phyloP scores from a whole-genome alignment of 176 grass and related monocot species.

The Bonia amplexicaulis region DNA sequence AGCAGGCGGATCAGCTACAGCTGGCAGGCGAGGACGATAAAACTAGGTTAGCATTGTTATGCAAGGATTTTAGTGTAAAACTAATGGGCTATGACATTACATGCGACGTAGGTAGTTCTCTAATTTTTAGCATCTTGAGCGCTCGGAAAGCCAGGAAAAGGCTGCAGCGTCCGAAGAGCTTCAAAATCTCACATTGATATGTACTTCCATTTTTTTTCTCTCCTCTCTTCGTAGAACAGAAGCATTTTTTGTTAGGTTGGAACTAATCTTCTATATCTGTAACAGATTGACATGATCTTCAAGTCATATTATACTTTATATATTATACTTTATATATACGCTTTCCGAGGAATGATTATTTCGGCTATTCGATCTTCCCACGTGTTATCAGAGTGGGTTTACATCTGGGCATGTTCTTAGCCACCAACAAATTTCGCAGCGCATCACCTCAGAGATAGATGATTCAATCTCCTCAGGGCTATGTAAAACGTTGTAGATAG shows the following conservation, averaged over 20 bases:
- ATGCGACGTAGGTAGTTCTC: constrained; percentile 33
- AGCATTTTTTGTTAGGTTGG: neutral
- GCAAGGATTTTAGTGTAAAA: constrained; percentile 57
- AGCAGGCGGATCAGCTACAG: constrained; percentile 53
- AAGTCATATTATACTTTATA: no score
- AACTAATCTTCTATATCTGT: neutral
- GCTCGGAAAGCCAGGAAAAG: constrained; percentile 44
- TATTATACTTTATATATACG: no score
- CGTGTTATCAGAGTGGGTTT: no score
- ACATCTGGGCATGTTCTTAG: no score
- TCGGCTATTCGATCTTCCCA: no score
- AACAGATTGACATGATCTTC: no score
- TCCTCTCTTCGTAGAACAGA: neutral
- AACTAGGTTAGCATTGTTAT: constrained; percentile 50
- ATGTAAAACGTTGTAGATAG: no score
- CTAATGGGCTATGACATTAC: constrained; percentile 66
- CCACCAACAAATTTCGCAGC: no score
- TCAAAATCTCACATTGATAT: constrained; percentile 19
- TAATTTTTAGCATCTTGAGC: constrained; percentile 62
- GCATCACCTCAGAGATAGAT: no score
- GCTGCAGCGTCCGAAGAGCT: constrained; percentile 32
- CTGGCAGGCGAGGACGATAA: constrained; percentile 39
- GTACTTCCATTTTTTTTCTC: neutral
- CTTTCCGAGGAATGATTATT: no score
- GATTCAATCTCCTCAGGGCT: no score